Evolutionary conservation across 331 rosid genomes (phyloP), one percentile per base, ranked within the genome.

Genomic region (Cydonia oblonga): DNA sequence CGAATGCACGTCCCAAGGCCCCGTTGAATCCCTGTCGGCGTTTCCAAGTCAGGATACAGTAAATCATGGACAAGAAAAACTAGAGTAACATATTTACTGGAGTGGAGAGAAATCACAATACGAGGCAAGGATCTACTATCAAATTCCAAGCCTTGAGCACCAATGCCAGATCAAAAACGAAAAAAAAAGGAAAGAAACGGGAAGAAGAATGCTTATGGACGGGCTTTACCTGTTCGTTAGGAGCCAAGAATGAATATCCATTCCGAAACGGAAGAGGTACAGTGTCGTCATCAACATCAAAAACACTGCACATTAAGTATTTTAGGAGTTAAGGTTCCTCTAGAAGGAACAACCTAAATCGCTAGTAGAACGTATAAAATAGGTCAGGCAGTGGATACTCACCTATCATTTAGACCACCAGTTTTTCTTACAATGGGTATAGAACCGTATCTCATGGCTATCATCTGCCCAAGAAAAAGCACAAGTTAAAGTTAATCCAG

Each of bases 391-490:
- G 51, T 1, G 42, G 67, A 46, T 35, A 69, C 84, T 56, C 76
- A 95, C 99, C 97, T 95, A 87, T 95, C 99, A 81, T 91, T 89
- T 38, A 91, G 88, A 69, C 97, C 99, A 69, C 99, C 99, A 2
- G 97, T 95, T 95, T 88, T 88, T 81, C 99, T 84, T 63, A 18
- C 96, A 69, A 95, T 91, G 57, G 99, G 99, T 81, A 95, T 68
- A 53, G 90, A 79, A 78, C 99, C 97, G 59, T 89, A 95, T 86
- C 93, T 90, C 99, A 95, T 95, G 72, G 99, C 84, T 84, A 95
- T 95, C 99, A 91, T 91, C 97, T 95, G 86, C 77, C 62, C 35
- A 64, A 76, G 77, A 66, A 71, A 10, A 14, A 28, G 29, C 25
- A 38, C 58, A 76, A 74, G 6, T 65, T 44, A 5, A 76, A 74